Evolutionary conservation across 2,329 filamentous ascomycete species (phyloP), one percentile per base, ranked within the genome.

Genomic region (Scytalidium sp.): DNA sequence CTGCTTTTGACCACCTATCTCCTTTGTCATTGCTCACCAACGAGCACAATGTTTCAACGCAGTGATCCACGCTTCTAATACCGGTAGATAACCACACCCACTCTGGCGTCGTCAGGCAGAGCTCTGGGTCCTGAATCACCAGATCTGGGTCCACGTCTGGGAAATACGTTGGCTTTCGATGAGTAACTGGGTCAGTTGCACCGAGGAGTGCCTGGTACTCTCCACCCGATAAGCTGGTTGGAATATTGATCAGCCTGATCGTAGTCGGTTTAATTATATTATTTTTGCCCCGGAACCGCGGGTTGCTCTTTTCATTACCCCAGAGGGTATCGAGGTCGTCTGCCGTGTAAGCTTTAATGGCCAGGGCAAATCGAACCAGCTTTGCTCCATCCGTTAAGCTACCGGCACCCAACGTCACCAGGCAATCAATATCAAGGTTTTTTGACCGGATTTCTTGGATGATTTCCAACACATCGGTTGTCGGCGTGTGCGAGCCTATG

Each of bases 11-110:
- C 20, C 65, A 61, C 1, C 62, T 58, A 8, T 75, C 72, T 1
- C 60, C 60, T 2, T 59, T 53, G 3, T 29, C 10, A 5, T 52
- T 50, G 8, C 45, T 43, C 0, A 50, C 20, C 3, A 70, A 59
- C 1, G 71, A 72, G 52, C 74, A 78, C 7, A 77, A 60, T 1
- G 74, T 75, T 62, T 81, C 79, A n/a, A 81, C 71, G 48, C 77
- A 80, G 57, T 81, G 78, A 53, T 82, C 79, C 0, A 82, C 69
- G 1, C 75, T 71, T 6, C 79, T 69, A 4, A 83, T 67, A 0
- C 81, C 80, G 0, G 78, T 80, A 43, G 73, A 76, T 2, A 82
- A 65, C 80, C 79, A 84, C 17, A 80, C 66, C 21, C 65, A 65
- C 1, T 68, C 64, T 0, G 79, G 79, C 0, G 78, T 81, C 1